Percentiles rank a stretch among this genome's conserved stretches.
Conservation (phyloP, 495 filamentous ascomycete species). For the Podospora anserina region DNA sequence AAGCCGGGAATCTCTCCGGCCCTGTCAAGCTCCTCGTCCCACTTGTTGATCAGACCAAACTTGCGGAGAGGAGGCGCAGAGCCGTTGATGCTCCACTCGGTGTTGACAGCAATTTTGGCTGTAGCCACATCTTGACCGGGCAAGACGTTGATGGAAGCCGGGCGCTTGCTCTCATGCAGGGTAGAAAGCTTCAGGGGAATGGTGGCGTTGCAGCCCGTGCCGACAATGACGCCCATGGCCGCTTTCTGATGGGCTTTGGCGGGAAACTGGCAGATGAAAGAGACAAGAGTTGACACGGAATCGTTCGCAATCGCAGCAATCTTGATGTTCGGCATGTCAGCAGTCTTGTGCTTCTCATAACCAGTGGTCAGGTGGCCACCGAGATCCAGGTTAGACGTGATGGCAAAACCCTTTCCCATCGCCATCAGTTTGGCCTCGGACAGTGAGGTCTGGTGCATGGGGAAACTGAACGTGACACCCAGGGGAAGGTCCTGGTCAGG, state of each 20-base stretch:
- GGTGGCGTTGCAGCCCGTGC: constrained; percentile 81
- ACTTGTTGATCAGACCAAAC: constrained; percentile 63
- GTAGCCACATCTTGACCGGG: constrained; percentile 55
- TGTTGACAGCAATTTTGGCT: constrained; percentile 71
- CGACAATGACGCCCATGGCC: constrained; percentile 76
- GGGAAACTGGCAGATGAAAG: constrained; percentile 62
- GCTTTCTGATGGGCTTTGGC: constrained; percentile 44
- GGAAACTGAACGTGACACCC: constrained; percentile 85
- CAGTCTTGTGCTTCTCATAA: constrained; percentile 53
- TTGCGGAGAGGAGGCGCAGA: constrained; percentile 62
- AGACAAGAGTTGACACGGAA: constrained; percentile 73
- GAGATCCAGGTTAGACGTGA: constrained; percentile 68
- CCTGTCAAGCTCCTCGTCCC: constrained; percentile 65
- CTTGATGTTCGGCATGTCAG: constrained; percentile 60
- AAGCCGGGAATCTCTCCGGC: constrained; percentile 72
- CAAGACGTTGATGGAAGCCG: constrained; percentile 50
- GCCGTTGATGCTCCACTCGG: constrained; percentile 81
- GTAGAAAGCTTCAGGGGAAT: constrained; percentile 64
- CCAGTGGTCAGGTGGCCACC: constrained; percentile 64
- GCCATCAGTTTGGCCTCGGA: constrained; percentile 75
- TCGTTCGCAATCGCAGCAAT: constrained; percentile 81
- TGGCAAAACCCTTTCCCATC: constrained; percentile 86
- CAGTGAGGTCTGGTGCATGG: constrained; percentile 74
- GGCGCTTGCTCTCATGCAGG: constrained; percentile 62
- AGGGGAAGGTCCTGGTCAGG: constrained; percentile 55